A percentile compares a stretch with the other conserved stretches of the same genome.
These are phyloP conservation scores for Aspergillus fijiensis DNA, from an alignment of 2,329 filamentous ascomycete species.

Conservation along the genomic window DNA sequence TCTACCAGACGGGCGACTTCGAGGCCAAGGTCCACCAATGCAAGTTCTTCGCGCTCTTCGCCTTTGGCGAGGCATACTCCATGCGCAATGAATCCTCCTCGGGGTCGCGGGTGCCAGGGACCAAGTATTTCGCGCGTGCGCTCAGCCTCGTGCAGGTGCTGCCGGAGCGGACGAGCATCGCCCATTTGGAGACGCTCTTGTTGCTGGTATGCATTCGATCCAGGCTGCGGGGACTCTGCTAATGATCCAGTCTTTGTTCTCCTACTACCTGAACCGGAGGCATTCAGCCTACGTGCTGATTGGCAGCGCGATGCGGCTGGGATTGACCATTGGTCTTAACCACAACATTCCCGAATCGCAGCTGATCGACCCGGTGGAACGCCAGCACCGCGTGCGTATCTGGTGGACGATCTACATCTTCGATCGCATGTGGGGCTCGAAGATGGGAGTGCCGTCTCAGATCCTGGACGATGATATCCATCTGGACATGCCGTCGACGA, in stretches of 20 bases:
- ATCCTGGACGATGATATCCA: slow-evolving; percentile 52
- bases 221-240: not conserved
- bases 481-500: slow-evolving; percentile 38
- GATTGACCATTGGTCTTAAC: slow-evolving; percentile 47
- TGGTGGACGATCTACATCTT: slow-evolving; percentile 44
- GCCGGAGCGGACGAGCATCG: slow-evolving; percentile 46
- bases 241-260: slow-evolving; percentile 33
- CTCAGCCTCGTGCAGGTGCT: slow-evolving; percentile 44
- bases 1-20: slow-evolving; percentile 35
- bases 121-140: slow-evolving; percentile 45
- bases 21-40: slow-evolving; percentile 40
- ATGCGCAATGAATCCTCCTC: slow-evolving; percentile 36
- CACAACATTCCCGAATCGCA: slow-evolving; percentile 41
- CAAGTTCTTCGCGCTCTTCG: slow-evolving; percentile 49
- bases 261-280: slow-evolving; percentile 39
- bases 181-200: slow-evolving; percentile 46
- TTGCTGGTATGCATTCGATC: slow-evolving; percentile 32
- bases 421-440: slow-evolving; percentile 50
- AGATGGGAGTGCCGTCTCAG: slow-evolving; percentile 50
- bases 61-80: slow-evolving; percentile 48
- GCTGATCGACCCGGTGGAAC: slow-evolving; percentile 40
- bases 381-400: slow-evolving; percentile 38
- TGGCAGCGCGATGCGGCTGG: slow-evolving; percentile 44
- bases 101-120: slow-evolving; percentile 43
- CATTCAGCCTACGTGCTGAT: slow-evolving; percentile 36